phyloP scores from a whole-genome alignment of 2,329 filamentous ascomycete genomes.

The Apiospora pterosperma region DNA sequence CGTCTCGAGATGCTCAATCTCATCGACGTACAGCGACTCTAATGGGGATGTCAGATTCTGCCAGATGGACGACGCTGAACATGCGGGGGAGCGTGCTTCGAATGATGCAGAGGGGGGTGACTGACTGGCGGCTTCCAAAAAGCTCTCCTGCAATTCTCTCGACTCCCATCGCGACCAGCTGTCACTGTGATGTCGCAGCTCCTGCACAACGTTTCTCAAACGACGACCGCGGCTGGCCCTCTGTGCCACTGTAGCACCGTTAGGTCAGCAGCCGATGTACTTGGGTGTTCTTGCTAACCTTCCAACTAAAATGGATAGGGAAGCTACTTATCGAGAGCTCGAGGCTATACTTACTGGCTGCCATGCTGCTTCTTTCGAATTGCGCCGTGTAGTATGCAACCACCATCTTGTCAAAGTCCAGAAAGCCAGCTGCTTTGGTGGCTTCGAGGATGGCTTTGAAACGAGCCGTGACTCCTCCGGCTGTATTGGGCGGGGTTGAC shows the following conservation, averaged over 20 bases:
- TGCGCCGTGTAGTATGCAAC: background rate
- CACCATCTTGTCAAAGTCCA: background rate
- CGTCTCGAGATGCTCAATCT: background rate
- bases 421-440: background rate
- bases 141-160: background rate
- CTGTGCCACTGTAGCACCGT: background rate
- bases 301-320: no score
- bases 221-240: background rate
- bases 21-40: background rate
- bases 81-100: no score
- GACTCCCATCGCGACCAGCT: background rate
- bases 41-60: background rate
- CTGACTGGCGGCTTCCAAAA: background rate
- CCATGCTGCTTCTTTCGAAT: background rate
- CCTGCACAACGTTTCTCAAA: background rate
- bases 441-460: conserved; percentile 3
- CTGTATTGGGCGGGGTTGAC: no score
- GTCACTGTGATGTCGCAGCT: background rate
- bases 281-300: no score
- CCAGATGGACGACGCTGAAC: no score
- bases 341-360: background rate
- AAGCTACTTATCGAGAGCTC: background rate
- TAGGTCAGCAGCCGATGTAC: background rate
- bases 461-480: background rate
- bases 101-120: background rate